Evolutionary conservation across 768 basidiomycete genomes (phyloP).

Genomic region (Lactifluus hygrophoroides): DNA sequence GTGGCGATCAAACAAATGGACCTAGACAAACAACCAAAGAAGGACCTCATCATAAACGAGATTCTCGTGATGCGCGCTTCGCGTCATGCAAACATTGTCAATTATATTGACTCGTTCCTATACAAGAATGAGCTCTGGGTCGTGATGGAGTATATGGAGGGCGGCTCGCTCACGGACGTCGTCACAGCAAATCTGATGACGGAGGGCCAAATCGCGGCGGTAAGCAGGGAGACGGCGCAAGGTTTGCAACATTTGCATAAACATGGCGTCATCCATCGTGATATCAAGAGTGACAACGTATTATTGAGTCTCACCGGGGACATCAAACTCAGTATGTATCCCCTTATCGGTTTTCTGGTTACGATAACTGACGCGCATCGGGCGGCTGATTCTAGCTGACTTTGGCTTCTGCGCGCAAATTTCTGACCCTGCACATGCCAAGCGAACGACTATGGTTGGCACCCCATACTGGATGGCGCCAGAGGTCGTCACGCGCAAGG

Average conservation of each 20-base stretch:
- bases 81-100: constrained; percentile 97
- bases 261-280: constrained; percentile 96
- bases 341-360: not conserved
- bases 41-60: constrained; percentile 99
- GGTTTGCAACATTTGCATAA: constrained; percentile 91
- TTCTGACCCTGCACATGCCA: constrained; percentile 71
- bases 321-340: constrained; percentile 88
- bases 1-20: constrained; percentile 99
- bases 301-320: constrained; percentile 87
- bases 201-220: constrained; percentile 97
- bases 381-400: constrained; percentile 51
- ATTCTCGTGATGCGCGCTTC: constrained; percentile 98
- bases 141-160: constrained; percentile 99
- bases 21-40: constrained; percentile 98
- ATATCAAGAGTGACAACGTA: constrained; percentile 99
- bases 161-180: constrained; percentile 89
- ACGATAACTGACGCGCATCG: not conserved
- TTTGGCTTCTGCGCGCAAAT: constrained; percentile 99
- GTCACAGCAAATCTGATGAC: constrained; percentile 95
- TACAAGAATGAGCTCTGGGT: constrained; percentile 99
- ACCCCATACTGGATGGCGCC: constrained; percentile 99
- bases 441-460: constrained; percentile 97
- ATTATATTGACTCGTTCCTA: constrained; percentile 97
- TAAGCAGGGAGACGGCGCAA: constrained; percentile 85
- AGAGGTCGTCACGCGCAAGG: constrained; percentile 94